Base-by-base conservation (phyloP, 345 rosid species). In the Camelina neglecta region DNA sequence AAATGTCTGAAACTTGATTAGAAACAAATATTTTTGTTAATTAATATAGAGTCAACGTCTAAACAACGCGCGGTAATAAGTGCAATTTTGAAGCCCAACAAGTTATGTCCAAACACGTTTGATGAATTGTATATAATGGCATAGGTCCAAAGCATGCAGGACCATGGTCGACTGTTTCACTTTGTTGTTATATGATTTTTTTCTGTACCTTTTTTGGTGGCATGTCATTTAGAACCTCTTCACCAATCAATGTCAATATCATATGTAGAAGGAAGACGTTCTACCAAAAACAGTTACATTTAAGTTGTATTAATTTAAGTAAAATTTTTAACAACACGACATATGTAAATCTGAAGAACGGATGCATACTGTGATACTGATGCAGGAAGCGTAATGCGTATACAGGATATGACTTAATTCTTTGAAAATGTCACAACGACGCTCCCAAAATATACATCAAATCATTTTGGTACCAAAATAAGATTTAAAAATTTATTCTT, bases 61-160 rank as follows among this genome's bases (percentile, higher is more conserved):
- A 62, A 75, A 31, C 31, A 35, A 35, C 1, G 31, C 31, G 31
- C 31, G 72, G 36, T 42, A 57, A 64, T 36, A 39, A 77, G 72
- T 71, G 53, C 67, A 76, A 23, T 39, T 45, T 55, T 38, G 20
- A 65, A 77, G 76, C 72, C 26, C 54, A 77, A 64, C 61, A 64
- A 77, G 72, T 71, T 20, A 71, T 20, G 67, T 64, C 67, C 31
- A 77, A 71, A 65, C 72, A 77, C 76, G 80, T 77, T 48, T 71
- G 41, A 48, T 64, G 53, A 26, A 54, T 16, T 29, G 18, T 13
- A 2, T 51, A 42, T 69, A 76, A 57, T 71, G 67, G 59, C 47
- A 77, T 58, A 45, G 72, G 76, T 77, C 80, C 76, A 71, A 71
- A 65, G 75, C 80, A 71, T 18, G 39, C 39, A 65, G 67, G 80